Evolutionary conservation across 2,329 filamentous ascomycete genomes (phyloP).

Genomic region (Aspergillus amoenus): DNA sequence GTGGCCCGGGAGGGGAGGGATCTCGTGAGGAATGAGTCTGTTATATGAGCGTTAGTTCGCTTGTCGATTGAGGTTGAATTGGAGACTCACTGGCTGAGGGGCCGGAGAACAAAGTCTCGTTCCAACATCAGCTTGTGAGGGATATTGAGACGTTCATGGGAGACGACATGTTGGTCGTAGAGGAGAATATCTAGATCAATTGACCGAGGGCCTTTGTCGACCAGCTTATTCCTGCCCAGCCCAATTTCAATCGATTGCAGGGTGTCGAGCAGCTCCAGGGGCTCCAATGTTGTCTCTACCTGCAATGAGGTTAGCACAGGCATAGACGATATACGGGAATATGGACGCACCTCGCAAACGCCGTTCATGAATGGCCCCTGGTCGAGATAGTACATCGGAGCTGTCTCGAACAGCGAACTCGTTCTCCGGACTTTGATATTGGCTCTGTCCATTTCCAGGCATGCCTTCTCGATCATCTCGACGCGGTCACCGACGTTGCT

Average conservation of each 20-base stretch:
- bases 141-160: conserved; percentile 72
- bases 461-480: conserved; percentile 80
- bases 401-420: conserved; percentile 89
- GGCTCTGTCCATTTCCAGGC: conserved; percentile 69
- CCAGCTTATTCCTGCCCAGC: conserved; percentile 76
- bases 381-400: conserved; percentile 93
- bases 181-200: conserved; percentile 93
- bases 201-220: conserved; percentile 91
- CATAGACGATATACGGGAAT: not conserved
- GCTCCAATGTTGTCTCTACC: conserved; percentile 77
- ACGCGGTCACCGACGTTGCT: conserved; percentile 90
- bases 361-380: conserved; percentile 90
- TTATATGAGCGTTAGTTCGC: conserved; percentile 10
- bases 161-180: conserved; percentile 67
- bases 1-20: conserved; percentile 30
- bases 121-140: conserved; percentile 85
- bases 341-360: conserved; percentile 73
- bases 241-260: conserved; percentile 80
- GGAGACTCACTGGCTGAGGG: conserved; percentile 59
- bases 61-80: not conserved
- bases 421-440: conserved; percentile 75
- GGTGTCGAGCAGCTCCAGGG: conserved; percentile 72
- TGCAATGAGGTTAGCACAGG: conserved; percentile 37
- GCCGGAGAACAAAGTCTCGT: conserved; percentile 88
- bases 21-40: conserved; percentile 44